Evolutionary conservation across 176 grass and related monocot species (phyloP), one percentile per base, ranked within the genome.

Genomic region (Triticum monococcum): DNA sequence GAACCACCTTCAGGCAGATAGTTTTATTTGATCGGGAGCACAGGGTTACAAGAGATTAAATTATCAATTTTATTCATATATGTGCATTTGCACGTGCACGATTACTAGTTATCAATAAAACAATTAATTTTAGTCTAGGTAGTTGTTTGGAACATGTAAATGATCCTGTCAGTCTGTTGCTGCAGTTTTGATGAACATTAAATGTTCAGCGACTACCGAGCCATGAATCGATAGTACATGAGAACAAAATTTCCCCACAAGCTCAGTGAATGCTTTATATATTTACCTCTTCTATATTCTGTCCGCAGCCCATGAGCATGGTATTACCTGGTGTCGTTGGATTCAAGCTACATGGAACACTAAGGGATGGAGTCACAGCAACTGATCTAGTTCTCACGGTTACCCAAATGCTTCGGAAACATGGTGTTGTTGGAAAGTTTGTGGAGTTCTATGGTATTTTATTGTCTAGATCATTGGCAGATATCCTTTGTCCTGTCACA

Each of bases 381-480:
- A 75, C 72, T 45, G 72, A 75, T 48, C 41, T 75, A 46, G 72
- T 75, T 75, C 72, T 75, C n/a, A 75, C 72, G 1, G 72, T 75
- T 14, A 75, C 72, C 24, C 41, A 75, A 28, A 75, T 75, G 72
- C n/a, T 75, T 41, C 41, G 72, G 45, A 75, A 75, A 28, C 72
- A 48, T 75, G 72, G 72, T 75, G 41, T 28, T 48, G 41, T 75
- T 75, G 72, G 72, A 28, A 46, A 48, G 41, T 75, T 75, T 7
- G 72, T 75, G 6, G 72, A 75, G 41, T 48, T 46, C 23, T 75
- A 75, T 75, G 40, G 72, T 75, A 75, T 75, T 75, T 4, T 48
- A 6, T 17, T 75, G 3, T 48, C 40, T 16, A 26, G 37, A 43
- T 73, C 41, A 75, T 26, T 16, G 6, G 12, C 23, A 48, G 12